phyloP scores from a whole-genome alignment of 768 basidiomycete genomes.

The Lactarius tabidus region DNA sequence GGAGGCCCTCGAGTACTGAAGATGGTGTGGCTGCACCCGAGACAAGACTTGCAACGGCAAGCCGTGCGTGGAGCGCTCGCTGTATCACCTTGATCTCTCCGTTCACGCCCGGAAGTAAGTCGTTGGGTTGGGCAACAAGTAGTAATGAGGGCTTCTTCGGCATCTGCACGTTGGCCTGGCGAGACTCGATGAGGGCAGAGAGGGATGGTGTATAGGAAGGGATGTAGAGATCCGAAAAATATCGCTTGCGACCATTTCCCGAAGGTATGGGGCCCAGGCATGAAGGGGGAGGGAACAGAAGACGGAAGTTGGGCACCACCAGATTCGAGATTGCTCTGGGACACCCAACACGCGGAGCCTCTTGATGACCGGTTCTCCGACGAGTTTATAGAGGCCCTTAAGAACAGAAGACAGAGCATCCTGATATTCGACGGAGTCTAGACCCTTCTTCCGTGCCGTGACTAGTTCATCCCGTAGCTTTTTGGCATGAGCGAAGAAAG shows the following conservation, averaged over 20 bases:
- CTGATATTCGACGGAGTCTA: not conserved
- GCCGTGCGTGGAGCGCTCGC: not conserved
- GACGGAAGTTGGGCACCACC: not conserved
- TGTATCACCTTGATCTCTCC: conserved; percentile 3
- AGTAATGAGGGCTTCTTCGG: not conserved
- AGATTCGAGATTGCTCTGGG: not conserved
- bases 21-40: not conserved
- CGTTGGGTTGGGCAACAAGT: conserved; percentile 4
- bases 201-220: not conserved
- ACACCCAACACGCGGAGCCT: not conserved
- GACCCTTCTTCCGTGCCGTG: not conserved
- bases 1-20: not conserved
- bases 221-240: conserved; percentile 13
- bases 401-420: not conserved
- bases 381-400: not conserved
- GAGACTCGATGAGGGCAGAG: not conserved
- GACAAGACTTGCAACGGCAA: not conserved
- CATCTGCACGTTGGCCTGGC: not conserved
- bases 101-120: not conserved
- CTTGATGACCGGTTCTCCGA: not conserved
- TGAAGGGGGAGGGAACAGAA: conserved; percentile 23
- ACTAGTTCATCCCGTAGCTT: not conserved
- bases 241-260: not conserved
- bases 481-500: conserved; percentile 4
- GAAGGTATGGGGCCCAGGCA: conserved; percentile 16